A percentile compares a stretch with the other conserved stretches of the same genome.
These are phyloP conservation scores for Elaeis oleifera DNA, from an alignment of 202 grass and related monocot genomes.

Conservation along the genomic window DNA sequence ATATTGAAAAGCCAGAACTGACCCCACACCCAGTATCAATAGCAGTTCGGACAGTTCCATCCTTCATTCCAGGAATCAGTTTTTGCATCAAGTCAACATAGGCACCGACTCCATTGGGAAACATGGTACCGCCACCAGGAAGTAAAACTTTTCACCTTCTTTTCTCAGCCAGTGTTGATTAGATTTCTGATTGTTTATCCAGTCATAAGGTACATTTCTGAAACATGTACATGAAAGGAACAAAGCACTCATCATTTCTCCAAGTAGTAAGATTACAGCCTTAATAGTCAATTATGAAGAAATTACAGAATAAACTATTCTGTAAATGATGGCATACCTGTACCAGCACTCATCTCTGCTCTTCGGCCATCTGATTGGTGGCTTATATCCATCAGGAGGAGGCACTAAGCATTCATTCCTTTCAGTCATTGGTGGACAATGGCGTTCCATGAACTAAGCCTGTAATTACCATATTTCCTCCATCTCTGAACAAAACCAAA, in stretches of 20 bases:
- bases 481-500: constrained; percentile 28
- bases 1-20: constrained; percentile 6
- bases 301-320: not conserved
- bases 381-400: constrained; percentile 67
- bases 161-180: constrained; percentile 96
- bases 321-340: constrained; percentile 24
- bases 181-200: constrained; percentile 98
- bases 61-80: constrained; percentile 80
- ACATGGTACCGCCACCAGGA: constrained; percentile 97
- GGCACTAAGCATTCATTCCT: constrained; percentile 75
- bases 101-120: constrained; percentile 76
- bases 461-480: constrained; percentile 77
- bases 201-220: constrained; percentile 94
- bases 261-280: not conserved
- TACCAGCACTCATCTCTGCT: constrained; percentile 96
- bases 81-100: constrained; percentile 68
- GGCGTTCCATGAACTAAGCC: constrained; percentile 89
- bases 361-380: constrained; percentile 85
- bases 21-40: constrained; percentile 94
- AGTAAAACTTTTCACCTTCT: constrained; percentile 76
- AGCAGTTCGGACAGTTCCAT: constrained; percentile 75
- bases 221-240: constrained; percentile 5
- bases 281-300: not conserved
- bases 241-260: not conserved
- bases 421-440: constrained; percentile 65